A percentile compares a stretch with the other conserved stretches of the same genome.
These are phyloP conservation scores for Plasmodium gallinaceum DNA, from an alignment of 169 alveolate genomes.

Conservation along the genomic window DNA sequence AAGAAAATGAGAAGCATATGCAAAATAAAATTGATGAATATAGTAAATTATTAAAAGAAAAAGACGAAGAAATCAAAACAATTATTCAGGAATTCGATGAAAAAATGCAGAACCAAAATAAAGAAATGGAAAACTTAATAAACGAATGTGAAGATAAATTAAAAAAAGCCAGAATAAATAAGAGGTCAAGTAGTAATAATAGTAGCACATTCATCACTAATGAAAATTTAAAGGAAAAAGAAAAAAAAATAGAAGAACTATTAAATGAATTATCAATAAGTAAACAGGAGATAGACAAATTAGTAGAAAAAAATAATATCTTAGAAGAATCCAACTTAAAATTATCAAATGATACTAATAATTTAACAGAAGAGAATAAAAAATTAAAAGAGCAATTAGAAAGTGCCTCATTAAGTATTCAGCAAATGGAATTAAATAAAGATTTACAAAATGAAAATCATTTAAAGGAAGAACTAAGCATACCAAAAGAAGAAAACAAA, in stretches of 20 bases:
- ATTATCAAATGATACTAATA: background rate
- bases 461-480: background rate
- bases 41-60: constrained; percentile 18
- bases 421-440: background rate
- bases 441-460: background rate
- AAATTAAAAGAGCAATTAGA: constrained; percentile 11
- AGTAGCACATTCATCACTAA: background rate
- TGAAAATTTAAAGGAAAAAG: background rate
- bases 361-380: constrained; percentile 19
- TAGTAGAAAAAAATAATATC: constrained; percentile 3
- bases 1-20: constrained; percentile 19
- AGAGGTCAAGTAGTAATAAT: background rate
- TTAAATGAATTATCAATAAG: constrained; percentile 4
- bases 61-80: constrained; percentile 27
- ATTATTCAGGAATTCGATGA: constrained; percentile 38
- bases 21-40: constrained; percentile 34
- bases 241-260: background rate
- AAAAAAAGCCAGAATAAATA: constrained; percentile 12
- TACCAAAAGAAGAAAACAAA: background rate
- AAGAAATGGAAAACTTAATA: constrained; percentile 44
- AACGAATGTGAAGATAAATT: constrained; percentile 48
- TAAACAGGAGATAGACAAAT: constrained; percentile 8
- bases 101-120: constrained; percentile 29
- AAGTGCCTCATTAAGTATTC: background rate
- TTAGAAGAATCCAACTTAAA: constrained; percentile 1